Base-by-base conservation (phyloP, 169 alveolate genomes). In the Miamiensis avidus region DNA sequence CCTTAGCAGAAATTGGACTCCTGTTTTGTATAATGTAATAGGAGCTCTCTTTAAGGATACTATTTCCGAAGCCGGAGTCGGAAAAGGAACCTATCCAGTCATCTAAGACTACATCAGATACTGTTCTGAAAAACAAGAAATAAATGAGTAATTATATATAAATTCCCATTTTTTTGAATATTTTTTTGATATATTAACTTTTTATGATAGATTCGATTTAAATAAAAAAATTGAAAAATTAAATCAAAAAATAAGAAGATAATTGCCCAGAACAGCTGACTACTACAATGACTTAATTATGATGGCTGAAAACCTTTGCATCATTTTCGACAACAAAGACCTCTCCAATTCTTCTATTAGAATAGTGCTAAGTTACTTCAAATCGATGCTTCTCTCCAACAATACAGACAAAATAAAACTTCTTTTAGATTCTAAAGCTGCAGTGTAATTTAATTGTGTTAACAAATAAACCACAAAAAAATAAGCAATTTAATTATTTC, bases 31-130 rank as follows among this genome's bases (percentile, higher is more conserved):
- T 79, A 65, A 34, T 65, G 33, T 65, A 1, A 30, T 79, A 15
- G 76, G 76, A 34, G 30, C 64, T 29, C 77, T 79, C 0, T 79
- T 34, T n/a, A 49, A 34, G 64, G 65, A 69, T 29, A 79, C 84
- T 20, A 72, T 79, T 32, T 69, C 76, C 27, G 84, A 79, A 29
- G 84, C 84, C 0, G 84, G 84, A 29, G 84, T 79, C 4, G 84
- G 84, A 1, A 34, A 79, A 32, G 73, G 84, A 0, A 49, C 34
- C 64, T 79, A 79, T 64, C 74, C 76, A 15, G 84, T 79, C 1
- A 34, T 79, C 16, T 49, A 79, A 64, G 84, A 79, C 33, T 79
- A 79, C 28, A 79, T 79, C 33, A 65, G 84, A 34, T 79, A 49
- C 76, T 79, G 77, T 27, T 49, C 76, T 29, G 84, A 79, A n/a